A percentile compares a stretch with the other conserved stretches of the same genome.
Conservation (phyloP, 192 early-diverging fungal species). For the Chytriomyces hyalinus region DNA sequence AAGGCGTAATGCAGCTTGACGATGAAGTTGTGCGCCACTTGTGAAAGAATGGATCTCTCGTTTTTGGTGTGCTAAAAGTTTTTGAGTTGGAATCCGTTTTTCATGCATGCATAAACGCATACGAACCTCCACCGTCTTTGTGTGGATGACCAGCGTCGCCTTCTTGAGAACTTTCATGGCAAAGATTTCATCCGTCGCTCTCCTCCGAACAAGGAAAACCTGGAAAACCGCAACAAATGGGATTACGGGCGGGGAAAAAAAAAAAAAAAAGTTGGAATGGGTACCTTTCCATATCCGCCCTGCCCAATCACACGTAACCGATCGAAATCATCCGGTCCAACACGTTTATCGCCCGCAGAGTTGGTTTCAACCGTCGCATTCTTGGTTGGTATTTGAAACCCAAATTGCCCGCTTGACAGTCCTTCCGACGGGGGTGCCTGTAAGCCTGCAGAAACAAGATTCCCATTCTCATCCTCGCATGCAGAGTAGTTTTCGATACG, state of each 20-base stretch:
- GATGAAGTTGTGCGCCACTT: slow-evolving; percentile 86
- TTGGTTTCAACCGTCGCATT: background rate
- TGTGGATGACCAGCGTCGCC: slow-evolving; percentile 79
- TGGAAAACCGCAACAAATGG: background rate
- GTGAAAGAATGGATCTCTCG: slow-evolving; percentile 85
- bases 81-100: background rate
- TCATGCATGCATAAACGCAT: slow-evolving; percentile 6
- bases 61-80: slow-evolving; percentile 69
- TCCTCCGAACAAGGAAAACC: slow-evolving; percentile 80
- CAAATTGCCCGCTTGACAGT: background rate
- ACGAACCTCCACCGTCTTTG: slow-evolving; percentile 63
- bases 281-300: slow-evolving; percentile 78
- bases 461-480: background rate
- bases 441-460: background rate
- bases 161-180: slow-evolving; percentile 95
- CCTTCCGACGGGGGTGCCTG: background rate
- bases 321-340: slow-evolving; percentile 59
- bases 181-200: slow-evolving; percentile 52
- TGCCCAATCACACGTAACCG: slow-evolving; percentile 69
- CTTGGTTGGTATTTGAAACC: background rate
- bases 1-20: slow-evolving; percentile 94
- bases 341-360: background rate
- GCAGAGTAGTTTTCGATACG: slow-evolving; percentile 17
- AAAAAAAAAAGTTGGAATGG: background rate
- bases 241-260: background rate